Base-by-base conservation (phyloP, 352 stramenopile species). In the Thraustotheca clavata region DNA sequence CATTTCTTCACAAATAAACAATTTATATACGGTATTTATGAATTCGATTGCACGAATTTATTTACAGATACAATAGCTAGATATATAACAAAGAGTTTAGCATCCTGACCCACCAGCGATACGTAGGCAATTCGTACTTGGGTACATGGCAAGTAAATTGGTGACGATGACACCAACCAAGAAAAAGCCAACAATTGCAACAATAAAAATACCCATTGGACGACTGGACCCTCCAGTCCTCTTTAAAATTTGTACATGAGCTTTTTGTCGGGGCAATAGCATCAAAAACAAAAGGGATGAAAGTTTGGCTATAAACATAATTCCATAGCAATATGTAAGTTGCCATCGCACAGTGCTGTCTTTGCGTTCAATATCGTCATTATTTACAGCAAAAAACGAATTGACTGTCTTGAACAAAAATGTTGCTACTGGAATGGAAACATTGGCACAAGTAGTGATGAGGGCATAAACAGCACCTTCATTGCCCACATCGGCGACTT, bases 401-500 rank as follows among this genome's bases (percentile, higher is more conserved):
- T 85, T 77, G 61, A 84, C 73, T 39, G 78, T 67, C 60, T 83
- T 83, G 36, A 75, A 68, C n/a, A 72, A 71, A 2, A 75, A 74
- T 29, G 24, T 12, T 0, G 49, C 49, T 1, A 59, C 18, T 16
- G 49, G 49, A 1, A 20, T 16, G 0, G 1, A 29, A 26, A 59
- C 14, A 48, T 22, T 9, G 11, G 20, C 9, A 9, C 9, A 12
- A n/a, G 20, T 59, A 16, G 27, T 16, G 9, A 46, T 26, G 20
- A 59, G 24, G 1, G 16, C 49, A 9, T 12, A 12, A 18, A 39
- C 29, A 3, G 49, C 27, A 18, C 20, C 49, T 59, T 59, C 49
- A 26, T 29, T 48, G 49, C 49, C 49, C 14, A 48, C 11, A 34
- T 46, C 20, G 49, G 20, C 49, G n/a, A 59, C 29, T 9, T 48